These are phyloP conservation scores for Heracleum sosnowskyi DNA, from an alignment of 129 eudicot genomes.

Conservation along the genomic window DNA sequence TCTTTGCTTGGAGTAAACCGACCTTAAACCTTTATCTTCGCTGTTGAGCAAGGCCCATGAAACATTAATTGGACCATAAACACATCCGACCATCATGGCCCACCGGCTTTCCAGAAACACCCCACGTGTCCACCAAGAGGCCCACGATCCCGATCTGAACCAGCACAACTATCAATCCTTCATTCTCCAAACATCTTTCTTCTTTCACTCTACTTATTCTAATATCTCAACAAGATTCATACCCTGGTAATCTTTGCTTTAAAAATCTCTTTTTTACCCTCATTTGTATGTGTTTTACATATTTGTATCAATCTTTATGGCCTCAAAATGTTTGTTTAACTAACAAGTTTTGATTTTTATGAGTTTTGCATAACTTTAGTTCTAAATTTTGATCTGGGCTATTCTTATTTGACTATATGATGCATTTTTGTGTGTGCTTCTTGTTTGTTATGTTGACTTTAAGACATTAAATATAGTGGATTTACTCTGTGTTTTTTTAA, in stretches of 20 bases:
- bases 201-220: not conserved
- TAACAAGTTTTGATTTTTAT: not conserved
- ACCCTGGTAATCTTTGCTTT: not conserved
- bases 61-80: not conserved
- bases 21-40: no score
- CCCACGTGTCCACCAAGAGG: not conserved
- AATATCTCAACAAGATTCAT: not conserved
- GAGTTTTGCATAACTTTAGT: not conserved
- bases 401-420: not conserved
- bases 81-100: not conserved
- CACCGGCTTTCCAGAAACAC: not conserved
- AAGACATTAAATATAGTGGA: not conserved
- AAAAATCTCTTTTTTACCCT: not conserved
- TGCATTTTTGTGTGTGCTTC: not conserved
- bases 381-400: not conserved
- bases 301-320: no score
- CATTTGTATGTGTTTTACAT: not conserved
- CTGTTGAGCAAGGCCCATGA: not conserved
- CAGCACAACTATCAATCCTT: not conserved
- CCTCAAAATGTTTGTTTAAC: not conserved
- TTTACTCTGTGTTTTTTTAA: not conserved
- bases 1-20: no score
- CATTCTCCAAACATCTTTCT: not conserved
- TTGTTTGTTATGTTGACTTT: not conserved
- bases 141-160: not conserved